Conservation (phyloP, 805 yeast species). For the Barnettozyma botsteinii region DNA sequence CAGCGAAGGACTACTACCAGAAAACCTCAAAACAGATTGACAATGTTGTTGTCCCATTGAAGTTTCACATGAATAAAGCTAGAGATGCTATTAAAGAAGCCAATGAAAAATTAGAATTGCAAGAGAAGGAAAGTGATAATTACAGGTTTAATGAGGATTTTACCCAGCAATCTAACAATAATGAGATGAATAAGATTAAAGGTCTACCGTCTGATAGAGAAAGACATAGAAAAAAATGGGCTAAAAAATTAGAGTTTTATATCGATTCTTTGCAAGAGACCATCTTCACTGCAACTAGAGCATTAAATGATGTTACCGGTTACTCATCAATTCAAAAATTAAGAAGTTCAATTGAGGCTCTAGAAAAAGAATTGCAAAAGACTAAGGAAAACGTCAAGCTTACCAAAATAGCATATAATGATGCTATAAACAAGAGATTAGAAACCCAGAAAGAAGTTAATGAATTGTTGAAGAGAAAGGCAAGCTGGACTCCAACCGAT, state of each 20-base stretch:
- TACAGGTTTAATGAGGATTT: slow-evolving; percentile 33
- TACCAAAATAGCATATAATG: slow-evolving; percentile 47
- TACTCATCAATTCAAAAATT: slow-evolving; percentile 74
- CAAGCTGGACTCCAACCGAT: slow-evolving; percentile 73
- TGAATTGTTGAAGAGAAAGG: slow-evolving; percentile 79
- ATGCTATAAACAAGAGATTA: slow-evolving; percentile 59
- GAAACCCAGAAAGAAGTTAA: slow-evolving; percentile 79
- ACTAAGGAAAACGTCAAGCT: slow-evolving; percentile 43
- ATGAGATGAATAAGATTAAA: slow-evolving; percentile 23
- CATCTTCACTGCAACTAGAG: slow-evolving; percentile 52
- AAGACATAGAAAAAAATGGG: slow-evolving; percentile 33
- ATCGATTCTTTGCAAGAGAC: slow-evolving; percentile 53
- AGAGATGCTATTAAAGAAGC: slow-evolving; percentile 32
- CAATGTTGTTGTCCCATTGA: slow-evolving; percentile 12
- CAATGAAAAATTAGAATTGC: slow-evolving; percentile 31
- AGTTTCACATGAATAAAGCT: slow-evolving; percentile 25
- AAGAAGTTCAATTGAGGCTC: slow-evolving; percentile 49
- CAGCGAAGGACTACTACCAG: slow-evolving; percentile 14
- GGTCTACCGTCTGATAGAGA: slow-evolving; percentile 44
- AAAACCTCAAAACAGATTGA: slow-evolving; percentile 13
- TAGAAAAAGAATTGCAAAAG: slow-evolving; percentile 46
- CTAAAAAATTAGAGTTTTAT: slow-evolving; percentile 41
- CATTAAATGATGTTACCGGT: slow-evolving; percentile 89
- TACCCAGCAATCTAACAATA: slow-evolving; percentile 4
- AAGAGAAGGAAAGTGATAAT: slow-evolving; percentile 31